phyloP scores from a whole-genome alignment of 148 eudicot species.

The Amaranthus palmeri region DNA sequence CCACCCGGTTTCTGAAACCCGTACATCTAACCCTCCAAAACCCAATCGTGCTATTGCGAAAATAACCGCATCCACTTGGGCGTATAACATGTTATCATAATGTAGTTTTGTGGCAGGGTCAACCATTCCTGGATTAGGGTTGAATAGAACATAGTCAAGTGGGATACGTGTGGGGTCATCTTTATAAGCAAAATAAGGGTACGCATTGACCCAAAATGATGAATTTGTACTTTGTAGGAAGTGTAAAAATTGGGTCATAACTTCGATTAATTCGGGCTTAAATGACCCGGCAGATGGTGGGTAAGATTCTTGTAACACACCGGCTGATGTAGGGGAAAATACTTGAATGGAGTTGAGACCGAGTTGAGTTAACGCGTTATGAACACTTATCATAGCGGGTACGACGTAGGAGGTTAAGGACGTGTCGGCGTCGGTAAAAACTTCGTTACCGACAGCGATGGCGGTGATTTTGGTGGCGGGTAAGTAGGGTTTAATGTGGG shows the following conservation, averaged over 20 bases:
- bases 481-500: slow-evolving; percentile 48
- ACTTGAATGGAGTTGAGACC: slow-evolving; percentile 57
- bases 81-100: slow-evolving; percentile 85
- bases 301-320: slow-evolving; percentile 52
- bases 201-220: slow-evolving; percentile 86
- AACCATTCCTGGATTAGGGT: slow-evolving; percentile 53
- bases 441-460: slow-evolving; percentile 77
- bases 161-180: slow-evolving; percentile 45
- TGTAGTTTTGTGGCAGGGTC: slow-evolving; percentile 56
- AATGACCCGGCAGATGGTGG: slow-evolving; percentile 74
- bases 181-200: slow-evolving; percentile 81
- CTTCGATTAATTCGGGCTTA: slow-evolving; percentile 37
- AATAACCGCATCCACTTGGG: slow-evolving; percentile 72
- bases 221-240: slow-evolving; percentile 49
- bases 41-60: slow-evolving; percentile 58
- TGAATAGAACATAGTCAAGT: slow-evolving; percentile 56
- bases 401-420: slow-evolving; percentile 43
- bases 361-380: slow-evolving; percentile 42
- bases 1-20: slow-evolving; percentile 89
- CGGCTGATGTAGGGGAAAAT: slow-evolving; percentile 60
- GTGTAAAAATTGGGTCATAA: slow-evolving; percentile 48
- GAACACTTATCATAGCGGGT: slow-evolving; percentile 65
- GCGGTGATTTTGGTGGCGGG: slow-evolving; percentile 71
- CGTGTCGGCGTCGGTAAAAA: slow-evolving; percentile 60
- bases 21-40: slow-evolving; percentile 53